These are phyloP conservation scores for Apiotrichum mycotoxinovorans DNA, from an alignment of 1,284 basidiomycete genomes.

Conservation along the genomic window DNA sequence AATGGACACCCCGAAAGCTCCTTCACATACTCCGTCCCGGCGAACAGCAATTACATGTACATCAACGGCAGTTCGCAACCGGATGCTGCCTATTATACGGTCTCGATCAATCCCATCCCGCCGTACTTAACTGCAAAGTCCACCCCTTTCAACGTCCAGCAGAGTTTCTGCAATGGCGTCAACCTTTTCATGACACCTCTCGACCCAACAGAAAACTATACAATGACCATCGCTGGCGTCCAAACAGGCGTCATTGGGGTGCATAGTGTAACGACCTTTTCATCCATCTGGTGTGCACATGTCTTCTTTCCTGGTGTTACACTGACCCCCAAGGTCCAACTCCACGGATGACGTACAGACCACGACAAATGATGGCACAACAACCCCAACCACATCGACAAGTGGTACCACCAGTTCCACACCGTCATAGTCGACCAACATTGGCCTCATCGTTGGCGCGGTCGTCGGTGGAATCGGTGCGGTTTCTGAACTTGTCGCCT, in stretches of 20 bases:
- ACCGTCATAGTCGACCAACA: neutral
- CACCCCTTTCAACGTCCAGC: neutral
- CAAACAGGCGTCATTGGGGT: neutral
- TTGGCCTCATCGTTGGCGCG: neutral
- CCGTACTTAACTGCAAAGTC: too few relatives aligned
- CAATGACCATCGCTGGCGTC: neutral
- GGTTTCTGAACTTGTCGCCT: neutral
- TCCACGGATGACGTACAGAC: neutral
- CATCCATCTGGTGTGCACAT: neutral
- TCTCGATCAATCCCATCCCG: neutral
- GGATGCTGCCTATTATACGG: neutral
- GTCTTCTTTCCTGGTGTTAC: too few relatives aligned
- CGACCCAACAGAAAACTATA: constrained; percentile 2
- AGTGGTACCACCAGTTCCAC: neutral
- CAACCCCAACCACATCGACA: too few relatives aligned
- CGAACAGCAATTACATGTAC: neutral
- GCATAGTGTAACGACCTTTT: neutral
- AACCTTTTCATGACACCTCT: constrained; percentile 1
- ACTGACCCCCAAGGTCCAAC: too few relatives aligned
- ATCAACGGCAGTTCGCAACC: neutral
- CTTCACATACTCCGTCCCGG: neutral
- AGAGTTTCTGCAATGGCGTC: neutral
- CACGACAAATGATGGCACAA: neutral
- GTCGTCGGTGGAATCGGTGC: neutral
- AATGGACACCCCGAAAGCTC: neutral